These are phyloP conservation scores for Pinus taeda DNA, from an alignment of 75 land plant species.

Conservation along the genomic window DNA sequence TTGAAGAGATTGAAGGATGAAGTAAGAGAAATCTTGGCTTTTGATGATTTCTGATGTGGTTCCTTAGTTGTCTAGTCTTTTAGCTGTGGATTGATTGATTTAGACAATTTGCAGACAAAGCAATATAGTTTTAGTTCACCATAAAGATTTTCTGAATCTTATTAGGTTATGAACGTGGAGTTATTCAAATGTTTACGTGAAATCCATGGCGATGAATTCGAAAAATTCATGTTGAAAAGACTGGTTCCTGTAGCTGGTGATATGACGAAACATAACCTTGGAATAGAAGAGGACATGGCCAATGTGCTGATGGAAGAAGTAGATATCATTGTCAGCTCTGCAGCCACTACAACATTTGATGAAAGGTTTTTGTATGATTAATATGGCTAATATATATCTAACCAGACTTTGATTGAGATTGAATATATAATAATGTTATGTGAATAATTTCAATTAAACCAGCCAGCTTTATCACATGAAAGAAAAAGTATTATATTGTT, in stretches of 20 bases:
- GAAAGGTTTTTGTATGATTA: slow-evolving; percentile 53
- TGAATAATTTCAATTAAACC: neutral
- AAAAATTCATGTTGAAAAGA: slow-evolving; percentile 58
- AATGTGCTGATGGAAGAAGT: slow-evolving; percentile 46
- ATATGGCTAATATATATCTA: neutral
- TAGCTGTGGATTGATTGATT: neutral
- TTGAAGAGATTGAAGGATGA: slow-evolving; percentile 54
- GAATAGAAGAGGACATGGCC: slow-evolving; percentile 36
- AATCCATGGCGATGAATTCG: slow-evolving; percentile 52
- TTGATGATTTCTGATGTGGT: neutral
- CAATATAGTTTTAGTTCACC: neutral
- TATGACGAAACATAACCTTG: slow-evolving; percentile 48
- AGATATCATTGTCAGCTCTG: slow-evolving; percentile 80
- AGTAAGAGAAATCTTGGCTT: slow-evolving; percentile 24
- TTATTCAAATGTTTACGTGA: slow-evolving; percentile 56
- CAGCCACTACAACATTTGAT: slow-evolving; percentile 90
- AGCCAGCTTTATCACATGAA: too few relatives aligned
- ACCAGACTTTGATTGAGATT: neutral
- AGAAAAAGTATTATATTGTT: too few relatives aligned
- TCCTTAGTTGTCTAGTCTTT: neutral
- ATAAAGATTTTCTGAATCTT: neutral
- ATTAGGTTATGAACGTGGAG: slow-evolving; percentile 61
- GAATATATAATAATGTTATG: neutral
- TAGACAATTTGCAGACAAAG: neutral
- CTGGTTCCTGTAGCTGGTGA: slow-evolving; percentile 75